Evolutionary conservation across 2,329 filamentous ascomycete species (phyloP), one percentile per base, ranked within the genome.

Genomic region (Mariannaea sp.): DNA sequence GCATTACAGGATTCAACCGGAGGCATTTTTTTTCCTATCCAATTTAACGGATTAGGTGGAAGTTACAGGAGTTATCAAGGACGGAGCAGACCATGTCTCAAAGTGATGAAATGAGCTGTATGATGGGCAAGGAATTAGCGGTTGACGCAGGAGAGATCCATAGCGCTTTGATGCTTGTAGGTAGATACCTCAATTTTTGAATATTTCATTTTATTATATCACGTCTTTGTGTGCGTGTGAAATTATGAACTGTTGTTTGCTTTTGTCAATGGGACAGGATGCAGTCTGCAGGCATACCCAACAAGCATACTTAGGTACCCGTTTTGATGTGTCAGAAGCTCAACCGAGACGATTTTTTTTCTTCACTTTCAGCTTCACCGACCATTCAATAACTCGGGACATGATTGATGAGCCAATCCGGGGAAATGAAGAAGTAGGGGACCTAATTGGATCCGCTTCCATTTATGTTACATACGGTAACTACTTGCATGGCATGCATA

Each of bases 211-310:
- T 30, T 12, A 30, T n/a, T n/a, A n/a, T n/a, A n/a, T n/a, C n/a
- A 30, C 13, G 5, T 30, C 13, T 36, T 10, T 12, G 14, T 17
- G 14, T 14, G 19, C 9, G 17, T 7, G 7, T 12, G 13, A 12
- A 5, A n/a, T 30, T 30, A 12, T n/a, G 22, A 5, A 8, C 8
- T 16, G 14, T n/a, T 44, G 29, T 29, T 40, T 24, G 9, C 20
- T 7, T 5, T n/a, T 16, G n/a, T n/a, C n/a, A n/a, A n/a, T 45
- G 42, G 42, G 42, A 32, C 9, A n/a, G 29, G 42, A 45, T n/a
- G n/a, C n/a, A n/a, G n/a, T n/a, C n/a, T 64, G 61, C 61, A 64
- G 44, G 56, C 57, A 33, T 64, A 56, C 61, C 61, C 58, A 62
- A 60, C 56, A 53, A 57, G 53, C 38, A 53, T 59, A 56, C 19